phyloP scores from a whole-genome alignment of 2,329 filamentous ascomycete genomes.

The Penicillium sp. region DNA sequence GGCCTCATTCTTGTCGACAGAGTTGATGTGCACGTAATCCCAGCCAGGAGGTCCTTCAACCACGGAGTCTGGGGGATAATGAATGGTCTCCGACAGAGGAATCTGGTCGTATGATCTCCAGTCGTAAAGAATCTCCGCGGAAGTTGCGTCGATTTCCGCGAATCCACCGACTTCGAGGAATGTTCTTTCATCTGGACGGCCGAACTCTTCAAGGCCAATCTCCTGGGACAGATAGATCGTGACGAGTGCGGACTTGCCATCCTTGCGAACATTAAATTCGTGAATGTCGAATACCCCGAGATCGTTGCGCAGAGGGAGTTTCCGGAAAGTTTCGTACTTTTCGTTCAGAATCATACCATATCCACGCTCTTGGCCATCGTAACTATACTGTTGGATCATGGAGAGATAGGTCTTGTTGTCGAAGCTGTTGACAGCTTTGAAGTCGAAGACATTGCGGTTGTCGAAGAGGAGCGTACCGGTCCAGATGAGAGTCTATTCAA shows the following conservation, averaged over 20 bases:
- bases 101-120: slow-evolving; percentile 35
- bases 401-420: slow-evolving; percentile 45
- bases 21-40: slow-evolving; percentile 40
- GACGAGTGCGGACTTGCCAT: slow-evolving; percentile 31
- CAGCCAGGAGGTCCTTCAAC: slow-evolving; percentile 23
- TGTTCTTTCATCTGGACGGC: slow-evolving; percentile 23
- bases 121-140: slow-evolving; percentile 28
- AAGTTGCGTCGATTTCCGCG: slow-evolving; percentile 32
- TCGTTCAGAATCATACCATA: slow-evolving; percentile 47
- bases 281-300: slow-evolving; percentile 35
- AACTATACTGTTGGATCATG: slow-evolving; percentile 36
- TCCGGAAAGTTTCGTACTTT: slow-evolving; percentile 43
- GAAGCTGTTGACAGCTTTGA: slow-evolving; percentile 42
- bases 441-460: slow-evolving; percentile 46
- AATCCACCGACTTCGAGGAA: slow-evolving; percentile 31
- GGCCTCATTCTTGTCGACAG: slow-evolving; percentile 35
- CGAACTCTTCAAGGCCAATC: slow-evolving; percentile 23
- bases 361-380: slow-evolving; percentile 37
- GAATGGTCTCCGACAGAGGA: slow-evolving; percentile 22
- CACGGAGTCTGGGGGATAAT: slow-evolving; percentile 12
- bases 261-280: slow-evolving; percentile 35
- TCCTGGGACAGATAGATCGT: slow-evolving; percentile 21
- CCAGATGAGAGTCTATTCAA: slow-evolving; percentile 42
- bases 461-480: slow-evolving; percentile 44
- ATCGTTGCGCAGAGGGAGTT: slow-evolving; percentile 29